Conservation (phyloP, 495 filamentous ascomycete genomes). For the Jackrogersella minutella region DNA sequence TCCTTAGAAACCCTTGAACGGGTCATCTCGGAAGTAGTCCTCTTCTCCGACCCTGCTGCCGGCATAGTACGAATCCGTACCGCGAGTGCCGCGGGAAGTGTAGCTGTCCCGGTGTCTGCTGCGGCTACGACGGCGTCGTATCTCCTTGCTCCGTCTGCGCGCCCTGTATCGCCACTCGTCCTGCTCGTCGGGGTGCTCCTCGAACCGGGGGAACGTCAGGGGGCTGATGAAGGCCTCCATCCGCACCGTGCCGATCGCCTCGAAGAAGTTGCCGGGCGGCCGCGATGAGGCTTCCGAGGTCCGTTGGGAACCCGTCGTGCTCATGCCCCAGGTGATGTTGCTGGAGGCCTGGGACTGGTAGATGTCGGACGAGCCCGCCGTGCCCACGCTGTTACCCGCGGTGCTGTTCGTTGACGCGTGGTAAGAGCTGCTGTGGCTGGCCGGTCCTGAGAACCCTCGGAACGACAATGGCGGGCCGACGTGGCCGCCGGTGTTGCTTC, state of each 20-base stretch:
- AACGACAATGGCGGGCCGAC: constrained; percentile 70
- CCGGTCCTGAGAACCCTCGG: constrained; percentile 76
- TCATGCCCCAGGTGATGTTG: constrained; percentile 52
- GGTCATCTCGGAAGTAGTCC: constrained; percentile 56
- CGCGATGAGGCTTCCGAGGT: constrained; percentile 69
- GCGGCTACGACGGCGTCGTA: constrained; percentile 58
- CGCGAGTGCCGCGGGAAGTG: constrained; percentile 54
- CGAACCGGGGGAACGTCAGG: constrained; percentile 52
- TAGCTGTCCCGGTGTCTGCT: constrained; percentile 60
- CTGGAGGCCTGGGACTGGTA: constrained; percentile 54
- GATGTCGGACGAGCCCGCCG: constrained; percentile 67
- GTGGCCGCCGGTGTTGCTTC: constrained; percentile 82
- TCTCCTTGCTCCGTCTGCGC: constrained; percentile 58
- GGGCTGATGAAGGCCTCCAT: constrained; percentile 95
- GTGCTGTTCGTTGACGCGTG: constrained; percentile 60
- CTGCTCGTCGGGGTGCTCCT: constrained; percentile 56
- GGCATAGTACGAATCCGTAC: constrained; percentile 49
- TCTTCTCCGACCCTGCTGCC: constrained; percentile 50
- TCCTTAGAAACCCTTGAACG: constrained; percentile 57
- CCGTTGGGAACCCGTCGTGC: constrained; percentile 54
- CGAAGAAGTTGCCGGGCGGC: constrained; percentile 67
- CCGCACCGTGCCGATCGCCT: constrained; percentile 86
- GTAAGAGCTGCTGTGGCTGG: constrained; percentile 50
- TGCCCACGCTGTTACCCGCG: constrained; percentile 60
- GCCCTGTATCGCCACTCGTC: constrained; percentile 54